These are phyloP conservation scores for Amanita fuliginea DNA, from an alignment of 768 basidiomycete species.

Conservation along the genomic window DNA sequence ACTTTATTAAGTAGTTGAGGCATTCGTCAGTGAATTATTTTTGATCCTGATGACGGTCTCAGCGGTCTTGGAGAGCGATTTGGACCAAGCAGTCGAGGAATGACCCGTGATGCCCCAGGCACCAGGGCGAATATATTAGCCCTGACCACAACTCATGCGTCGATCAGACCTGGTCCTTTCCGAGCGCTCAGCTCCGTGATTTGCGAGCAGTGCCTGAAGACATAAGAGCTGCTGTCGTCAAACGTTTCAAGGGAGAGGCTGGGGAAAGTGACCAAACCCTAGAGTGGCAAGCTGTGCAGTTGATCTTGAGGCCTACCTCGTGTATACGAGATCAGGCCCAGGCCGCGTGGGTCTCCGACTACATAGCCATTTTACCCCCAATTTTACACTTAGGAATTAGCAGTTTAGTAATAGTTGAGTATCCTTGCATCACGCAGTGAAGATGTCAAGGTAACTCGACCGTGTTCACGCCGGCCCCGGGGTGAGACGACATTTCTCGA, in stretches of 20 bases:
- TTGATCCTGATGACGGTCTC: neutral
- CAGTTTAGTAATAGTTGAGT: neutral
- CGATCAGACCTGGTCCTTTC: conserved; percentile 5
- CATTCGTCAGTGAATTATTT: neutral
- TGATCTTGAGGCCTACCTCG: neutral
- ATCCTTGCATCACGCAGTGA: neutral
- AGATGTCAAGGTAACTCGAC: neutral
- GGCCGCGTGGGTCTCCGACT: neutral
- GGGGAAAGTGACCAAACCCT: neutral
- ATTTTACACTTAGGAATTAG: neutral
- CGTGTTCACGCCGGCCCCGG: neutral
- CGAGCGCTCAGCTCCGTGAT: conserved; percentile 4
- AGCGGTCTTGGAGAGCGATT: conserved; percentile 4
- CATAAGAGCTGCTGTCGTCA: neutral
- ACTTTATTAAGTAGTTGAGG: neutral
- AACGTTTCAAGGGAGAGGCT: conserved; percentile 3
- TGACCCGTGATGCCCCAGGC: conserved; percentile 3
- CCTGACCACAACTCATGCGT: conserved; percentile 3
- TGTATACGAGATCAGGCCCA: neutral
- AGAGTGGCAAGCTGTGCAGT: neutral
- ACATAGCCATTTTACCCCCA: neutral
- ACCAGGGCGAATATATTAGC: conserved; percentile 2
- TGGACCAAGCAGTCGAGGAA: conserved; percentile 3
- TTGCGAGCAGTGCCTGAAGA: conserved; percentile 4
- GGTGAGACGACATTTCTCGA: neutral